A percentile compares a stretch with the other conserved stretches of the same genome.
phyloP scores from a whole-genome alignment of 345 rosid genomes.

The Salix arbutifolia region DNA sequence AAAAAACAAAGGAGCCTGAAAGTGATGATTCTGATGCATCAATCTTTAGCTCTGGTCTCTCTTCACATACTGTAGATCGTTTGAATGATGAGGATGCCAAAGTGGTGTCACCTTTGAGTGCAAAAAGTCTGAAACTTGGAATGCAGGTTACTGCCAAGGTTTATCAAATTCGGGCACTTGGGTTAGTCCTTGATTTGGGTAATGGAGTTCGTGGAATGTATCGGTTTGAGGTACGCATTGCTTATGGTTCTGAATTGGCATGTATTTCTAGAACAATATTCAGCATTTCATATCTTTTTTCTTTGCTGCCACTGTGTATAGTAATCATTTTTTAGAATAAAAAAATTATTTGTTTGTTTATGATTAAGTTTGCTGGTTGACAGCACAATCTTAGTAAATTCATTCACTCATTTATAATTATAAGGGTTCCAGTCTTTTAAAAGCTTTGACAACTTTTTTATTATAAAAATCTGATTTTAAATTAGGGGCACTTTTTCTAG shows the following conservation, averaged over 20 bases:
- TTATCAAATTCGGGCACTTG: constrained; percentile 57
- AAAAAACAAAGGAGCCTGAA: constrained; percentile 18
- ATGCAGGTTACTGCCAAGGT: constrained; percentile 59
- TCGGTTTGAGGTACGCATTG: constrained; percentile 57
- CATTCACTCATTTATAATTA: no score
- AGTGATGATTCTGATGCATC: constrained; percentile 17
- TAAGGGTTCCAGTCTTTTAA: no score
- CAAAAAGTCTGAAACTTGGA: constrained; percentile 62
- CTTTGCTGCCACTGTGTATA: not conserved
- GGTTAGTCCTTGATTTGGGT: constrained; percentile 91
- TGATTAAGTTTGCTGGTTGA: no score
- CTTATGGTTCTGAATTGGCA: not conserved
- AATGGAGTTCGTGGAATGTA: constrained; percentile 88
- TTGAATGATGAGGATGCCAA: constrained; percentile 19
- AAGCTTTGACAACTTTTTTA: no score
- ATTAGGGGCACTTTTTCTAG: no score
- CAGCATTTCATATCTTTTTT: not conserved
- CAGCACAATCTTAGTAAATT: no score
- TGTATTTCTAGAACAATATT: no score
- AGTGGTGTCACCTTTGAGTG: constrained; percentile 24
- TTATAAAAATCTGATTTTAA: no score
- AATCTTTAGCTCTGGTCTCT: constrained; percentile 12
- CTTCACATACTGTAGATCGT: not conserved
- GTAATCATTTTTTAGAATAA: not conserved
- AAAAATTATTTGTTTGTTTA: no score